Evolutionary conservation across 2,329 filamentous ascomycete genomes (phyloP).

Genomic region (Trichoderma sp.): DNA sequence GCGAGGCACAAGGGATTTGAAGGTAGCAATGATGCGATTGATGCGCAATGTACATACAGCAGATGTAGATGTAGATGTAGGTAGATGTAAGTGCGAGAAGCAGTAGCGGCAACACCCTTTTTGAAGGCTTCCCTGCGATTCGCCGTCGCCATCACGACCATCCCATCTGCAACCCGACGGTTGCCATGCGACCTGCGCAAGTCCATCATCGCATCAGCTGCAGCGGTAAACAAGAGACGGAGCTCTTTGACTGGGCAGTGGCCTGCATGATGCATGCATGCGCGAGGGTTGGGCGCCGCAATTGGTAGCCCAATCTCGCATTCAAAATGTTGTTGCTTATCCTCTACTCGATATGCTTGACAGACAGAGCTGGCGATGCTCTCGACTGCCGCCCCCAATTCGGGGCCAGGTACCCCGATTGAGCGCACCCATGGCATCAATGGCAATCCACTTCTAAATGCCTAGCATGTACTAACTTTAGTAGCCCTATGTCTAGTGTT

Average conservation of each 20-base stretch:
- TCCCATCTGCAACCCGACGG: background rate
- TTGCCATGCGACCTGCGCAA: conserved; percentile 16
- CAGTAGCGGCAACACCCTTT: conserved; percentile 8
- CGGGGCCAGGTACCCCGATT: background rate
- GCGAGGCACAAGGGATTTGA: background rate
- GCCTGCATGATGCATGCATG: conserved; percentile 15
- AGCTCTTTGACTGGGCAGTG: conserved; percentile 1
- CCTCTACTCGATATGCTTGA: background rate
- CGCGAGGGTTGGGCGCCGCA: background rate
- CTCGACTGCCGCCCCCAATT: background rate
- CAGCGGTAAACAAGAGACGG: conserved; percentile 11
- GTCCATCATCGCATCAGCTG: conserved; percentile 1
- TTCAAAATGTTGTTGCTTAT: background rate
- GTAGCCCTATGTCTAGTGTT: background rate
- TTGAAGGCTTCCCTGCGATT: background rate
- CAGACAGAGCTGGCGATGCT: background rate
- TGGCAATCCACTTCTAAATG: background rate
- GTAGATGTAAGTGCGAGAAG: conserved; percentile 1
- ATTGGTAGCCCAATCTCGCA: background rate
- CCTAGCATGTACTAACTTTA: background rate
- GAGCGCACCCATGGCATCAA: background rate
- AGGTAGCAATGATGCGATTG: background rate
- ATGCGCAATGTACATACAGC: background rate
- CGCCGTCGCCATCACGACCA: conserved; percentile 9
- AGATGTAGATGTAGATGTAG: background rate